A percentile compares a stretch with the other conserved stretches of the same genome.
Conservation (phyloP, 2,329 filamentous ascomycete genomes). For the Penicillium oxalicum region DNA sequence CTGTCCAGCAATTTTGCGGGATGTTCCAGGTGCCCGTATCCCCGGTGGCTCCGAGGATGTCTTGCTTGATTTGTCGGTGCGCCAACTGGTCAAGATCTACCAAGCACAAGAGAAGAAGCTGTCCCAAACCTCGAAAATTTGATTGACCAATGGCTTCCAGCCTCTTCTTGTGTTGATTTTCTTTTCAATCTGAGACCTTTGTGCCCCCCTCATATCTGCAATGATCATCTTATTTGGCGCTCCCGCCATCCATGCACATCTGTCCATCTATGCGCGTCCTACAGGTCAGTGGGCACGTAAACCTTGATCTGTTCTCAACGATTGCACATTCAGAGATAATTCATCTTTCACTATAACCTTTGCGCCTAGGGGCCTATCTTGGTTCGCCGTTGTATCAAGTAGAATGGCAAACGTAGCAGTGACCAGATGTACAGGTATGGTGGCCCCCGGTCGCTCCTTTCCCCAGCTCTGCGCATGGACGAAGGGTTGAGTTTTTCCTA, state of each 20-base stretch:
- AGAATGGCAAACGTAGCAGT: constrained; percentile 43
- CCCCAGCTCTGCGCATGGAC: too few relatives aligned
- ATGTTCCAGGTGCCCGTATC: constrained; percentile 57
- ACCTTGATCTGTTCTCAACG: too few relatives aligned
- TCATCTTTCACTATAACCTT: too few relatives aligned
- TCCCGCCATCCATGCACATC: too few relatives aligned
- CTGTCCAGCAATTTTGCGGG: constrained; percentile 53
- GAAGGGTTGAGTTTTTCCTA: too few relatives aligned
- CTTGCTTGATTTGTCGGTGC: constrained; percentile 61
- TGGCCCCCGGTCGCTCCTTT: constrained; percentile 21
- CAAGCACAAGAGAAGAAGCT: constrained; percentile 30
- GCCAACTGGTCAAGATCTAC: constrained; percentile 66
- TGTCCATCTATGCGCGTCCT: too few relatives aligned
- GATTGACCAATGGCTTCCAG: too few relatives aligned
- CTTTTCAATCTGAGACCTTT: too few relatives aligned
- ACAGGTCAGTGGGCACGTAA: too few relatives aligned
- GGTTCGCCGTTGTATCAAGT: not conserved
- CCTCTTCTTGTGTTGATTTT: not conserved
- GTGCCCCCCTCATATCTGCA: too few relatives aligned
- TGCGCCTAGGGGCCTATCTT: not conserved
- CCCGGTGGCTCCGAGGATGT: constrained; percentile 69
- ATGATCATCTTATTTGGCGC: too few relatives aligned
- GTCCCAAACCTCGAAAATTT: constrained; percentile 23
- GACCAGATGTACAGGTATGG: constrained; percentile 45
- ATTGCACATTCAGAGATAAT: too few relatives aligned